These are phyloP conservation scores for Alternaria rosae DNA, from an alignment of 2,329 filamentous ascomycete species.

Conservation along the genomic window DNA sequence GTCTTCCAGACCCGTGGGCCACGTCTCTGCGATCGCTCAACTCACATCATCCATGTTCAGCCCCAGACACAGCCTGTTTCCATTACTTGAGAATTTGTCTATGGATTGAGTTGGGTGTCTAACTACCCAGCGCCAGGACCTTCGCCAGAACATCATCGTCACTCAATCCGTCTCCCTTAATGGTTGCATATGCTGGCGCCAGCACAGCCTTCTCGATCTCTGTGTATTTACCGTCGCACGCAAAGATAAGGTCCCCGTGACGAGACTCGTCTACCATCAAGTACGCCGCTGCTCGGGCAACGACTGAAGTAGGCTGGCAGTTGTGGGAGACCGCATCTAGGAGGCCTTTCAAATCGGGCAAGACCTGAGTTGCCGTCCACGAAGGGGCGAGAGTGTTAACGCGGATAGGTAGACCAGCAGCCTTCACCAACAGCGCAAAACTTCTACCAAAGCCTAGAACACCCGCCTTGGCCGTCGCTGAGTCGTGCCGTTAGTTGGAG, in stretches of 20 bases:
- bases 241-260: slow-evolving; percentile 63
- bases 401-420: slow-evolving; percentile 57
- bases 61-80: too few species aligned
- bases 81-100: background rate
- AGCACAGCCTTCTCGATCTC: slow-evolving; percentile 61
- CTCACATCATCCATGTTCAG: background rate
- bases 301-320: slow-evolving; percentile 56
- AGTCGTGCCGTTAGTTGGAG: background rate
- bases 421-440: slow-evolving; percentile 50
- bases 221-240: slow-evolving; percentile 57
- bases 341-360: slow-evolving; percentile 55
- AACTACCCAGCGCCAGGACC: slow-evolving; percentile 20
- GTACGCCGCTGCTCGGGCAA: slow-evolving; percentile 59
- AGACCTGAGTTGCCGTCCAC: slow-evolving; percentile 62
- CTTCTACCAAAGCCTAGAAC: slow-evolving; percentile 63
- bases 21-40: background rate
- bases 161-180: slow-evolving; percentile 27
- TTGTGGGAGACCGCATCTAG: slow-evolving; percentile 44
- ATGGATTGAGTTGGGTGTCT: background rate
- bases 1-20: background rate
- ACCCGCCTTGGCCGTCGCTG: slow-evolving; percentile 63
- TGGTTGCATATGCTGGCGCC: slow-evolving; percentile 26
- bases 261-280: slow-evolving; percentile 59
- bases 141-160: slow-evolving; percentile 31
- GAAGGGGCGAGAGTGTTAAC: slow-evolving; percentile 64